Conservation (phyloP, 129 eudicot genomes). For the Centrapalus pauciflorus region DNA sequence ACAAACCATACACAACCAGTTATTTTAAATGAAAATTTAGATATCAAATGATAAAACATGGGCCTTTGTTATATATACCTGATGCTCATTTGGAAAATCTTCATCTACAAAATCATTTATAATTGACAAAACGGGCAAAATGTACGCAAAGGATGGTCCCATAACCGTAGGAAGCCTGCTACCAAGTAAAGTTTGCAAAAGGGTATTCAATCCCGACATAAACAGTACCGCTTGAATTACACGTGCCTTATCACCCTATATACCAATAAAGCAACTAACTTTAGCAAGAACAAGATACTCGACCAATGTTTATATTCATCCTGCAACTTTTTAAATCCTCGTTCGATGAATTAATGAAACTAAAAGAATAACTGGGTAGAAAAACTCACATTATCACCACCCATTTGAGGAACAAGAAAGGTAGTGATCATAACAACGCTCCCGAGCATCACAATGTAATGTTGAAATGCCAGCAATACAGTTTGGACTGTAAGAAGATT, state of each 20-base stretch:
- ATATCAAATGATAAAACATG: not conserved
- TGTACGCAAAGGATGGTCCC: constrained; percentile 95
- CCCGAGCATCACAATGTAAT: constrained; percentile 95
- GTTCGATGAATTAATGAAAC: not conserved
- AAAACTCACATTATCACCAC: constrained; percentile 69
- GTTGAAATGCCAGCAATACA: constrained; percentile 73
- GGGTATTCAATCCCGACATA: constrained; percentile 87
- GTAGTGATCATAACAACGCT: constrained; percentile 70
- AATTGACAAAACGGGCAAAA: constrained; percentile 53
- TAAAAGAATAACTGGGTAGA: not conserved
- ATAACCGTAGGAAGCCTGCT: constrained; percentile 92
- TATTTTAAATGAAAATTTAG: not conserved
- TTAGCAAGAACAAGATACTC: constrained; percentile 12
- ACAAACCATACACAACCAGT: constrained; percentile 1
- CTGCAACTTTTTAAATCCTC: not conserved
- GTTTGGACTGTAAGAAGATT: constrained; percentile 53
- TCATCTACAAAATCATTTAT: constrained; percentile 57
- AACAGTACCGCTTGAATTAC: constrained; percentile 82
- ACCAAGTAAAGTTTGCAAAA: constrained; percentile 82
- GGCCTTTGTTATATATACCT: constrained; percentile 40
- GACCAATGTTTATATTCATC: not conserved
- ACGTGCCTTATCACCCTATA: constrained; percentile 90
- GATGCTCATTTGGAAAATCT: constrained; percentile 46
- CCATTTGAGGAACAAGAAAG: constrained; percentile 83
- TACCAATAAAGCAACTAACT: constrained; percentile 13